Evolutionary conservation across 2,329 filamentous ascomycete species (phyloP), one percentile per base, ranked within the genome.

Genomic region (Aureobasidium sp.): DNA sequence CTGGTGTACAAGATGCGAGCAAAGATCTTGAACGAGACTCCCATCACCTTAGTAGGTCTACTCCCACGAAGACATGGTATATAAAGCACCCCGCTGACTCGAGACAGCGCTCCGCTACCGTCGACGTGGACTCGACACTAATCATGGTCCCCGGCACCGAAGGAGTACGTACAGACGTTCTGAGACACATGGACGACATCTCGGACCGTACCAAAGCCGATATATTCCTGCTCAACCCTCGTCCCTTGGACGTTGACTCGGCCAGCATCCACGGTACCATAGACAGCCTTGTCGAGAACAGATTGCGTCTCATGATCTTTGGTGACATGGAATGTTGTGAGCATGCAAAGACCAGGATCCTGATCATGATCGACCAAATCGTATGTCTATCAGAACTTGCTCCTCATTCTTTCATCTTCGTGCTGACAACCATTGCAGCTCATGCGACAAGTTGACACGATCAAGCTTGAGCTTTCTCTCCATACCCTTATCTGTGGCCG

Each of bases 331-430:
- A 97, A 77, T 96, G 91, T 67, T 89, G 91, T 32, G 94, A 99
- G 75, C 93, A 97, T 76, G 94, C 94, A 61, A 99, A 99, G 81
- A 96, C 93, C 21, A 85, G 94, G 66, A 87, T 97, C 44, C 79
- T 99, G 73, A 96, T 97, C 74, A 94, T 97, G 81, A 97, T 99
- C 72, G 94, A 99, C 74, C 90, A 91, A 76, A 85, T 96, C 78
- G 90, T 94, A 82, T 70, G 81, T 75, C 63, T 25, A 36, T 10
- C 29, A 25, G 44, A 39, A 68, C 68, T 59, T 64, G 62, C 68
- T 49, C 41, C 16, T 21, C 67, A 68, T 63, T 16, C 14, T 21
- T 69, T 61, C 45, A 36, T 41, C 45, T 25, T 50, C 48, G 36
- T 61, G 42, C 63, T 63, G 49, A 63, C 61, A 47, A 49, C 62